Base-by-base conservation (phyloP, 805 yeast genomes). In the Schwanniomyces pseudopolymorphus region DNA sequence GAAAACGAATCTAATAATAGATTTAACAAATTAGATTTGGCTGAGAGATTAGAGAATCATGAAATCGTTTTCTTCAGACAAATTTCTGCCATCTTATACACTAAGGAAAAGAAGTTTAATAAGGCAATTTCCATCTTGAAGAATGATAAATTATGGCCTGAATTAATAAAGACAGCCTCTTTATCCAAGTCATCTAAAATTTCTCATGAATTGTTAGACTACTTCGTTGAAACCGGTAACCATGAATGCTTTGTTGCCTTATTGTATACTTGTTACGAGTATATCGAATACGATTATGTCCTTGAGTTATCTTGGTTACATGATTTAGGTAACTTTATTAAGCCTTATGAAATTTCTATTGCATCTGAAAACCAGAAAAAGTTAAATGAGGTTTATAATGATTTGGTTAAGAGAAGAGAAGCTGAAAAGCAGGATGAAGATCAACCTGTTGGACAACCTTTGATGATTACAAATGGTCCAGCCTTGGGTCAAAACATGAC, bases 171-270 rank as follows among this genome's bases (percentile, higher is more conserved):
- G 62, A 91, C 98, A 8, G 97, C 96, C 20, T 83, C 96, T 14
- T 71, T 83, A 47, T 90, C 97, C 16, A 80, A 81, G 51, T 84
- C 85, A 54, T 60, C 80, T 9, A 90, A 87, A 64, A 85, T 92
- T 61, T 91, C 96, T 28, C 92, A 89, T 66, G 98, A 94, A 49
- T 74, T 89, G 53, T 74, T 94, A 65, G 79, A 85, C 44, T 94
- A 92, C 73, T 94, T 94, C 67, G 97, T 94, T 49, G 97, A 92
- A 59, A 89, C 96, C 33, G 98, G 96, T 56, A 94, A 94, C 73
- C 89, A 85, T 69, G 99, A 94, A 74, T 88, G 96, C 59, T 87
- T 89, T 63, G 86, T 90, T 59, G 97, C 96, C 5, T 80, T 91
- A 50, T 77, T 94, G 61, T 94, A 85, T 72, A 74, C 89, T 5